phyloP scores from a whole-genome alignment of 2,329 filamentous ascomycete species.

The Hortaea werneckii region DNA sequence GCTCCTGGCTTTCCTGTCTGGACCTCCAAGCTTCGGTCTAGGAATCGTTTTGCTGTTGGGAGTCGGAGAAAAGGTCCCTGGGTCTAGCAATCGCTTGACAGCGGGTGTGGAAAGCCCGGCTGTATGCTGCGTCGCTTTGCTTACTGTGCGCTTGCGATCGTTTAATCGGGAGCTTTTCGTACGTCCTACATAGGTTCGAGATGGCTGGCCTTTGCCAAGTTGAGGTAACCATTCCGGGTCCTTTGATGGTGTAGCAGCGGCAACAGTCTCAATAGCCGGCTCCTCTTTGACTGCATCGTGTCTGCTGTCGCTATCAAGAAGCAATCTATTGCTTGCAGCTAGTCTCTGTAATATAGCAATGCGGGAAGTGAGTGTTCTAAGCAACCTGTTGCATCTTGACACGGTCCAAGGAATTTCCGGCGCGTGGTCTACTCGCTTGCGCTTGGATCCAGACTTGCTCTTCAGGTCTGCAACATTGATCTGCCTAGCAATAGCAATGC shows the following conservation, averaged over 20 bases:
- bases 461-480: not conserved
- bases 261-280: not conserved
- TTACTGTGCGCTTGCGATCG: no score
- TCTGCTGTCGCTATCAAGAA: not conserved
- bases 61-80: not conserved
- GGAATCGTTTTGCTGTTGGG: not conserved
- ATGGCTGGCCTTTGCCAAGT: not conserved
- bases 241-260: not conserved
- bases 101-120: constrained; percentile 7
- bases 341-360: constrained; percentile 28
- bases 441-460: constrained; percentile 2
- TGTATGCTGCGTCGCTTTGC: no score
- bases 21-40: not conserved
- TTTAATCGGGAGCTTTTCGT: not conserved
- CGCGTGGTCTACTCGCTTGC: constrained; percentile 4
- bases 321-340: constrained; percentile 1
- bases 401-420: constrained; percentile 30
- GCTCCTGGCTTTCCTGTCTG: constrained; percentile 8
- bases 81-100: constrained; percentile 10
- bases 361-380: constrained; percentile 32
- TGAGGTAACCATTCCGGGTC: constrained; percentile 13
- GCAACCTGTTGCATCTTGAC: constrained; percentile 32
- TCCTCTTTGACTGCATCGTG: no score
- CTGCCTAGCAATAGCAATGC: not conserved
- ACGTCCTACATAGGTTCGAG: not conserved